These are phyloP conservation scores for Testicularia cyperi DNA, from an alignment of 1,284 basidiomycete genomes.

Conservation along the genomic window DNA sequence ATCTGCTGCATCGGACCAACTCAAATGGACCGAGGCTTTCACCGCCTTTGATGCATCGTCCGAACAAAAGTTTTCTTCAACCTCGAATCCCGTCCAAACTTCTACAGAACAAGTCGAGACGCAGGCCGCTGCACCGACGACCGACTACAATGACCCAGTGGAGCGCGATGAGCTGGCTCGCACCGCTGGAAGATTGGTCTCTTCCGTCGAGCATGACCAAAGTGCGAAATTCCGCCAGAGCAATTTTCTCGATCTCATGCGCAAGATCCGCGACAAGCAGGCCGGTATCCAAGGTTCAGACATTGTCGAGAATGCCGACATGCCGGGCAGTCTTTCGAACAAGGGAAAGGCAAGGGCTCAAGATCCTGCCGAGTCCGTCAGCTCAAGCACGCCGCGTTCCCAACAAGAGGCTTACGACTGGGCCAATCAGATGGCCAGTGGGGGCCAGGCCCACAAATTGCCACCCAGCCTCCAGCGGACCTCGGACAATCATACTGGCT, in stretches of 20 bases:
- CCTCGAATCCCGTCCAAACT: no score
- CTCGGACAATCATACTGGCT: conserved; percentile 6
- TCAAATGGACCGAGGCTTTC: conserved; percentile 54
- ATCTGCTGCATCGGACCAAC: conserved; percentile 31
- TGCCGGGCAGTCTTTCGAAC: neutral
- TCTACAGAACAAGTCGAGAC: no score
- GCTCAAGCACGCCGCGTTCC: conserved; percentile 9
- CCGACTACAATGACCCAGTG: conserved; percentile 22
- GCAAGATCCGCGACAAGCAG: conserved; percentile 76
- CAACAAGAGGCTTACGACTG: conserved; percentile 36
- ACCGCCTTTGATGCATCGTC: conserved; percentile 40
- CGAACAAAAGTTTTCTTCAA: no score
- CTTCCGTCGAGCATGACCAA: conserved; percentile 63
- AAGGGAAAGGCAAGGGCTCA: conserved; percentile 44
- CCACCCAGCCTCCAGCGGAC: conserved; percentile 27
- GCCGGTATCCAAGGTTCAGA: conserved; percentile 80
- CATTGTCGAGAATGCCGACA: conserved; percentile 65
- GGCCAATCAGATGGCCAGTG: conserved; percentile 35
- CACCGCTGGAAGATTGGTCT: conserved; percentile 60
- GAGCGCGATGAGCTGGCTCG: conserved; percentile 59
- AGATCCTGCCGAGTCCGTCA: neutral
- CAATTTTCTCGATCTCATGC: conserved; percentile 83
- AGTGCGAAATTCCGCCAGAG: conserved; percentile 88
- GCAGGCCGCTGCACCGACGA: no score
- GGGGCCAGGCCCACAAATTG: conserved; percentile 14